phyloP scores from a whole-genome alignment of 176 grass and related monocot species.

The Tuctoria greenei region DNA sequence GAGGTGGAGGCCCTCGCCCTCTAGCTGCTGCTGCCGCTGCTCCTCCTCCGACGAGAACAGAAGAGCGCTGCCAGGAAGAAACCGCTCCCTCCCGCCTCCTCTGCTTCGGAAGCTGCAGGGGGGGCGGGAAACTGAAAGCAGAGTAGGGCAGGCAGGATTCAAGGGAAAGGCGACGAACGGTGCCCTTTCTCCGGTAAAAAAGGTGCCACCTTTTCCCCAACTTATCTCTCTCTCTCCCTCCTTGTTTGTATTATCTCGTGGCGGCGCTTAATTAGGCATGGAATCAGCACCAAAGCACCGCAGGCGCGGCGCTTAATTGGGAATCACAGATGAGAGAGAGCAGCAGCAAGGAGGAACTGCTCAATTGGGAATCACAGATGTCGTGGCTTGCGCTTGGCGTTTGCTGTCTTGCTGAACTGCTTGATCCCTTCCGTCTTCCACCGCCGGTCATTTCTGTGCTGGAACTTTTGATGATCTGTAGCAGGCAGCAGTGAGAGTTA shows the following conservation, averaged over 20 bases:
- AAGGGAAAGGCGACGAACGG: conserved; percentile 21
- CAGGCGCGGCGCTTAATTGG: not conserved
- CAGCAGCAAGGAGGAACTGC: not conserved
- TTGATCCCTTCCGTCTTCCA: not conserved
- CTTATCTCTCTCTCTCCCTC: not conserved
- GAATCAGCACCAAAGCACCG: not conserved
- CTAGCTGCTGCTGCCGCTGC: not conserved
- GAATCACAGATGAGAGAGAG: no score
- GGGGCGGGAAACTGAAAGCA: conserved; percentile 43
- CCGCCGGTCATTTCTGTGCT: not conserved
- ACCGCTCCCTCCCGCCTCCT: not conserved
- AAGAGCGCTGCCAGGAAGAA: not conserved
- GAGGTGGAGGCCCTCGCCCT: not conserved
- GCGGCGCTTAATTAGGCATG: conserved; percentile 1
- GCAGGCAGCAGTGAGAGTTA: no score
- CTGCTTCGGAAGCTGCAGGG: not conserved
- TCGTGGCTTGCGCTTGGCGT: not conserved
- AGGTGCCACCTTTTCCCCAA: not conserved
- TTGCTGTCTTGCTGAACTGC: not conserved
- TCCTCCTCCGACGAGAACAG: not conserved
- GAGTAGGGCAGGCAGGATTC: conserved; percentile 18
- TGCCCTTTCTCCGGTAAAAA: conserved; percentile 5
- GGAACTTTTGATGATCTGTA: not conserved
- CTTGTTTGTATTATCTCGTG: not conserved
- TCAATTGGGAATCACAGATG: no score